These are phyloP conservation scores for Glycyrrhiza uralensis DNA, from an alignment of 306 rosid species.

Conservation along the genomic window DNA sequence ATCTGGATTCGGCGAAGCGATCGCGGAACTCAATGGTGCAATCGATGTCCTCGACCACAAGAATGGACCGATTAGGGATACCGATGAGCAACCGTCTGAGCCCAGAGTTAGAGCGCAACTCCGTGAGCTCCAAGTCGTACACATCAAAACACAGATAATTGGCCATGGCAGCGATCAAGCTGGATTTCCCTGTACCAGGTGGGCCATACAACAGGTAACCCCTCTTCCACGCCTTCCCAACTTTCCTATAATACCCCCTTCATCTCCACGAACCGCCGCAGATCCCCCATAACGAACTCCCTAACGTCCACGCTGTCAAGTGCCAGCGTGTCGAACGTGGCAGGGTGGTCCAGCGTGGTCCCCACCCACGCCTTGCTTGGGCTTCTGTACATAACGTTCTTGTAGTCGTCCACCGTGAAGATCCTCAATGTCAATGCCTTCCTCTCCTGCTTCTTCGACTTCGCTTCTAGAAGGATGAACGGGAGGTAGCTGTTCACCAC, in stretches of 20 bases:
- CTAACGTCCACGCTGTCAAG: conserved; percentile 44
- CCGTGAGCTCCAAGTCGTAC: conserved; percentile 70
- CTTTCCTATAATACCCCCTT: conserved; percentile 55
- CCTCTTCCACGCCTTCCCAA: conserved; percentile 87
- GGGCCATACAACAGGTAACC: conserved; percentile 79
- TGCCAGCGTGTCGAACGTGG: conserved; percentile 69
- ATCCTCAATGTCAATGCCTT: conserved; percentile 53
- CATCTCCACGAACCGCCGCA: conserved; percentile 52
- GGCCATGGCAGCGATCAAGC: conserved; percentile 83
- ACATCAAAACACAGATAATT: conserved; percentile 61
- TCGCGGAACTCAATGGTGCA: conserved; percentile 53
- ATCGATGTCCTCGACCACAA: conserved; percentile 80
- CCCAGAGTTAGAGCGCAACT: conserved; percentile 30
- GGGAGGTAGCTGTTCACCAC: conserved; percentile 52
- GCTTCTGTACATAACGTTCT: conserved; percentile 33
- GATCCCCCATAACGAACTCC: conserved; percentile 46
- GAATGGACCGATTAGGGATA: conserved; percentile 60
- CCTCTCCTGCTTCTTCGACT: conserved; percentile 37
- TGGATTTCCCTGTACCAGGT: conserved; percentile 85
- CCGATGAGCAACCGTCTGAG: conserved; percentile 49
- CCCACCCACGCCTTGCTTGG: conserved; percentile 41
- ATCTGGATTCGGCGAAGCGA: conserved; percentile 12
- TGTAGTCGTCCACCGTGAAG: conserved; percentile 36
- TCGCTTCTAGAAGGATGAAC: conserved; percentile 38
- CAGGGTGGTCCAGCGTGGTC: conserved; percentile 56